These are phyloP conservation scores for Podila epigama DNA, from an alignment of 192 early-diverging fungal species.

Conservation along the genomic window DNA sequence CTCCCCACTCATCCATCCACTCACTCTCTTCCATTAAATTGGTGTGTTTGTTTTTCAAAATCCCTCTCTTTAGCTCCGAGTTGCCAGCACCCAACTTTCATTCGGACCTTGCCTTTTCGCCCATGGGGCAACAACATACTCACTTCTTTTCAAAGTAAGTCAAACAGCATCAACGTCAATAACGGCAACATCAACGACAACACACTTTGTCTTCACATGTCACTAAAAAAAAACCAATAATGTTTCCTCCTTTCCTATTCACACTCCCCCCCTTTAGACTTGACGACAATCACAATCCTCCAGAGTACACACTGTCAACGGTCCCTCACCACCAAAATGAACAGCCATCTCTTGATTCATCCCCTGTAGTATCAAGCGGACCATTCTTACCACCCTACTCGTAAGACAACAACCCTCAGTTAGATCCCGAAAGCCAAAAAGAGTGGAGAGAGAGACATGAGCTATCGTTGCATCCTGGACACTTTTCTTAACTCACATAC, in stretches of 20 bases:
- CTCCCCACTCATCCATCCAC: too few species aligned
- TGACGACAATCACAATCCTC: not conserved
- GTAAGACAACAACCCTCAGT: not conserved
- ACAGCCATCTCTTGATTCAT: not conserved
- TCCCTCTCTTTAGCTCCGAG: too few species aligned
- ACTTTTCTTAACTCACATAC: not conserved
- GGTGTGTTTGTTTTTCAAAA: too few species aligned
- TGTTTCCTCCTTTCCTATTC: not conserved
- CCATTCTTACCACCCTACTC: slow-evolving; percentile 2
- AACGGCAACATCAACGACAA: too few species aligned
- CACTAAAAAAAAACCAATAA: not conserved
- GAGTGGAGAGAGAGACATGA: not conserved
- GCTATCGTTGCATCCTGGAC: not conserved
- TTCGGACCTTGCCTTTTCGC: too few species aligned
- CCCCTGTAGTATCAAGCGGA: not conserved
- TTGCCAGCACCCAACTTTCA: too few species aligned
- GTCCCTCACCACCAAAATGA: slow-evolving; percentile 12
- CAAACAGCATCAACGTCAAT: too few species aligned
- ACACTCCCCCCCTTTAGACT: too few species aligned
- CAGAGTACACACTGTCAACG: slow-evolving; percentile 12
- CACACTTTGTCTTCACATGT: not conserved
- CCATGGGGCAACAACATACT: too few species aligned
- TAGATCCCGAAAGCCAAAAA: not conserved
- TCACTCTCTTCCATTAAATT: too few species aligned
- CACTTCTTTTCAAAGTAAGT: too few species aligned